A percentile compares a stretch with the other conserved stretches of the same genome.
Conservation (phyloP, 768 basidiomycete genomes). For the Russula griseocarnosa region DNA sequence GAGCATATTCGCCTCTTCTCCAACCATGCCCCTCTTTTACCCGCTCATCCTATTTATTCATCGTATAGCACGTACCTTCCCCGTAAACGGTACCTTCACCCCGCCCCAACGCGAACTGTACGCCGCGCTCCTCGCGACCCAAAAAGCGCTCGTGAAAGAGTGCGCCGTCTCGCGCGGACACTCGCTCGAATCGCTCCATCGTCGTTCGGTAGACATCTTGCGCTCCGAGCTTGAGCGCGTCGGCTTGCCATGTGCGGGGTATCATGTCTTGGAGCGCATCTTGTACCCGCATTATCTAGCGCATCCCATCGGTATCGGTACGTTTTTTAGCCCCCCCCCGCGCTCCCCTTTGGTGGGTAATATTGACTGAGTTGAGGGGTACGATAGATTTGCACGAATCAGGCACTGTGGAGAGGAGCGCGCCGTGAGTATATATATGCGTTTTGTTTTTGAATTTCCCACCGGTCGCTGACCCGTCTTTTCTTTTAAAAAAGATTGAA, state of each 20-base stretch:
- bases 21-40: not conserved
- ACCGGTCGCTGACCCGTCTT: not conserved
- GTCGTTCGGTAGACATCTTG: constrained; percentile 61
- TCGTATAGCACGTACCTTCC: constrained; percentile 74
- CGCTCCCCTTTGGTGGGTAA: not conserved
- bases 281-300: constrained; percentile 92
- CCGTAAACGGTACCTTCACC: constrained; percentile 77
- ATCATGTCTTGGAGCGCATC: constrained; percentile 61
- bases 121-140: constrained; percentile 64
- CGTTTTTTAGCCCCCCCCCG: constrained; percentile 22
- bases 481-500: constrained; percentile 47
- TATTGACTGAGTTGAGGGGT: not conserved
- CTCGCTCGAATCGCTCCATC: constrained; percentile 74
- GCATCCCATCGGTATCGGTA: constrained; percentile 89
- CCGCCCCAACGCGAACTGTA: constrained; percentile 82
- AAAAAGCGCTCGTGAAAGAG: constrained; percentile 59
- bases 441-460: no score
- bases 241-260: constrained; percentile 46
- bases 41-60: not conserved
- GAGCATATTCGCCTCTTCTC: constrained; percentile 28
- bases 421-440: constrained; percentile 40
- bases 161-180: constrained; percentile 56
- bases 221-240: constrained; percentile 71
- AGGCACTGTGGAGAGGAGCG: constrained; percentile 51
- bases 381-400: constrained; percentile 84